These are phyloP conservation scores for Fragaria ananassa DNA, from an alignment of 306 rosid genomes.

Conservation along the genomic window DNA sequence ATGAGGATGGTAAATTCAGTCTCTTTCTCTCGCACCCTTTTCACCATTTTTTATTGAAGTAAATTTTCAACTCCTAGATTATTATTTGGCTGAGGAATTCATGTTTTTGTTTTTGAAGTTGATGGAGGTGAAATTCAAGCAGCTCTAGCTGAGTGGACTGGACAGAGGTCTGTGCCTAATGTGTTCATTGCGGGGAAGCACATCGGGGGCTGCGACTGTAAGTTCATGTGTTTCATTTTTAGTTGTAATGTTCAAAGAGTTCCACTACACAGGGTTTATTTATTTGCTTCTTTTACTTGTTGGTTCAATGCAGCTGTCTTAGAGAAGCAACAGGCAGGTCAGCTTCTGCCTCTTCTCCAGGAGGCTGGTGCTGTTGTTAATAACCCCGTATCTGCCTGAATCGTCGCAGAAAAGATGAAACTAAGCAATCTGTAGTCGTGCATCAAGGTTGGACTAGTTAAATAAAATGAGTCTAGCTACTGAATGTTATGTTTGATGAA, in stretches of 20 bases:
- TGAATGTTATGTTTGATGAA: neutral
- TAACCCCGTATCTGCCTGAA: constrained; percentile 43
- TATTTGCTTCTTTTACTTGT: neutral
- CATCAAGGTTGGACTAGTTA: neutral
- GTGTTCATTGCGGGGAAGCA: constrained; percentile 74
- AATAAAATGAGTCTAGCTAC: neutral
- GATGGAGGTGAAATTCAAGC: constrained; percentile 59
- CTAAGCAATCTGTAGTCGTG: neutral
- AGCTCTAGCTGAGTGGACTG: constrained; percentile 60
- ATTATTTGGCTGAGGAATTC: neutral
- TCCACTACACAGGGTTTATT: neutral
- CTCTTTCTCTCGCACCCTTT: neutral
- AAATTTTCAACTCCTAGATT: no score
- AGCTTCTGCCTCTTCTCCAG: constrained; percentile 62
- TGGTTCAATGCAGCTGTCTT: constrained; percentile 49
- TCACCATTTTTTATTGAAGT: neutral
- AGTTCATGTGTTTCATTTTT: constrained; percentile 12
- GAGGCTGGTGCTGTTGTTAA: constrained; percentile 63
- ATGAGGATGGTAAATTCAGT: constrained; percentile 50
- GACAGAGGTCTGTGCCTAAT: constrained; percentile 54
- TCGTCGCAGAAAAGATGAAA: neutral
- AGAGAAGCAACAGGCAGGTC: constrained; percentile 52
- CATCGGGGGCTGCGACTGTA: constrained; percentile 50
- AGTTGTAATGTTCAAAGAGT: neutral
- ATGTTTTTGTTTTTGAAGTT: constrained; percentile 28